Evolutionary conservation across 2,329 filamentous ascomycete species (phyloP).

Genomic region (Colletotrichum ledebouriae): DNA sequence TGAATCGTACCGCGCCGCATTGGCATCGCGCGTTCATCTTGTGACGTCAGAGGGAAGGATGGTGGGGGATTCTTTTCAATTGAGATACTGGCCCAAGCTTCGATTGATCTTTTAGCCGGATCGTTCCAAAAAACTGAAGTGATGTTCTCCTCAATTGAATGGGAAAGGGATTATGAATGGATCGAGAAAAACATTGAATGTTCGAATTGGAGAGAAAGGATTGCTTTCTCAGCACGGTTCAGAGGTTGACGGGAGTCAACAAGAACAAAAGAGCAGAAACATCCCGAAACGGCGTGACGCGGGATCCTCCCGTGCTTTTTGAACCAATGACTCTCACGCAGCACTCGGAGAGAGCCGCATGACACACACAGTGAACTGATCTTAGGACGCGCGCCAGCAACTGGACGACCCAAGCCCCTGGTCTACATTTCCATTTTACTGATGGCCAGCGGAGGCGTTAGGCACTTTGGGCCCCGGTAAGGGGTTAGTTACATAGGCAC

Average conservation of each 20-base stretch:
- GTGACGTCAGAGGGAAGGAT: conserved; percentile 26
- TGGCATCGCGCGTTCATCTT: conserved; percentile 73
- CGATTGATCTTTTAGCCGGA: not conserved
- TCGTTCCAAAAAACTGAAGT: conserved; percentile 1
- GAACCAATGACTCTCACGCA: conserved; percentile 18
- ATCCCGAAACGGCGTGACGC: conserved; percentile 9
- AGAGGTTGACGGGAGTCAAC: conserved; percentile 12
- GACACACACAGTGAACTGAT: not conserved
- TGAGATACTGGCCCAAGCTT: conserved; percentile 8
- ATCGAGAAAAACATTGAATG: not conserved
- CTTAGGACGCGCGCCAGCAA: not conserved
- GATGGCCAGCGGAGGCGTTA: no score
- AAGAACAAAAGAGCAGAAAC: conserved; percentile 7
- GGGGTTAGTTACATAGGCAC: conserved; percentile 15
- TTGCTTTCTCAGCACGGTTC: no score
- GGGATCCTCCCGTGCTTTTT: conserved; percentile 35
- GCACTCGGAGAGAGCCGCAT: conserved; percentile 7
- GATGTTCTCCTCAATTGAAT: not conserved
- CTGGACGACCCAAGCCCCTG: conserved; percentile 1
- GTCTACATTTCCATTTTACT: not conserved
- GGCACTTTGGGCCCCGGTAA: not conserved
- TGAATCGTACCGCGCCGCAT: conserved; percentile 74
- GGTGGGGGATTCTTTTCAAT: not conserved
- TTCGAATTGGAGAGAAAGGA: no score
- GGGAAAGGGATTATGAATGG: not conserved